A percentile compares a stretch with the other conserved stretches of the same genome.
Evolutionary conservation across 2,329 filamentous ascomycete genomes (phyloP).

Genomic region (Lizonia empirigonia): DNA sequence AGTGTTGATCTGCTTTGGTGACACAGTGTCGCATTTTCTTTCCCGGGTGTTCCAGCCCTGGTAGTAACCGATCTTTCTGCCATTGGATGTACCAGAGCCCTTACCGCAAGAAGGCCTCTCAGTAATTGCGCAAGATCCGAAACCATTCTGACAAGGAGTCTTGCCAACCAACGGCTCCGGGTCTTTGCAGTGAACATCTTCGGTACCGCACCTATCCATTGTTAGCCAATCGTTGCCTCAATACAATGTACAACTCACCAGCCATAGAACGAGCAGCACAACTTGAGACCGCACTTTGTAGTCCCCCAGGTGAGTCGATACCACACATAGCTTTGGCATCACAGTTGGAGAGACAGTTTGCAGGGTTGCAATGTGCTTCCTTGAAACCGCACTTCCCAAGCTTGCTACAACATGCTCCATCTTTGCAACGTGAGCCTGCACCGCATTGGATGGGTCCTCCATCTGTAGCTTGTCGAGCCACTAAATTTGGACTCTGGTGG

Average conservation of each 20-base stretch:
- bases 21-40: slow-evolving; percentile 40
- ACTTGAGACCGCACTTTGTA: slow-evolving; percentile 13
- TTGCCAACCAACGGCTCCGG: neutral
- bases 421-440: too few species aligned
- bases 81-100: slow-evolving; percentile 27
- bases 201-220: too few species aligned
- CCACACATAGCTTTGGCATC: neutral
- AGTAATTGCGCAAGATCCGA: slow-evolving; percentile 40
- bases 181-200: too few species aligned
- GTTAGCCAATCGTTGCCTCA: slow-evolving; percentile 6
- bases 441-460: too few species aligned
- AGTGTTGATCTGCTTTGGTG: slow-evolving; percentile 42
- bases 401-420: too few species aligned
- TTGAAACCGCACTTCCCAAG: too few species aligned
- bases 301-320: neutral
- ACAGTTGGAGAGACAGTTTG: too few species aligned
- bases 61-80: slow-evolving; percentile 48
- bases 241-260: slow-evolving; percentile 20
- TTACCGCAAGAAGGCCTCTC: slow-evolving; percentile 32
- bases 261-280: slow-evolving; percentile 21
- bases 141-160: slow-evolving; percentile 45
- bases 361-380: too few species aligned
- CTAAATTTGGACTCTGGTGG: too few species aligned
- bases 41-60: slow-evolving; percentile 34
- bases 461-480: too few species aligned